Evolutionary conservation across 1,284 basidiomycete genomes (phyloP).

Genomic region (Chalciporus sp.): DNA sequence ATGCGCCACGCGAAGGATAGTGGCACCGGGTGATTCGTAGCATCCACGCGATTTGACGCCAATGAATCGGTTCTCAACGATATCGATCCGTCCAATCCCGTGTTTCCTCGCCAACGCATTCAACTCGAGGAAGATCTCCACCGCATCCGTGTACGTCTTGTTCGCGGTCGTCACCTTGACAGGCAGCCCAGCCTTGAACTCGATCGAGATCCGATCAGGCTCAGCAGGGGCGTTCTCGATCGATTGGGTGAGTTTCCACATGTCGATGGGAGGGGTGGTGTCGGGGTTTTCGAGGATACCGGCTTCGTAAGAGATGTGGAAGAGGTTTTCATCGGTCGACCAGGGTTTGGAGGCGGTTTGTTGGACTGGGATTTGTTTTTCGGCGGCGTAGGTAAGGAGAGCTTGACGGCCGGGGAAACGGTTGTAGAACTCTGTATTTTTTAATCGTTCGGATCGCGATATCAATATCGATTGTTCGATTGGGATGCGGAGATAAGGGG

Average conservation of each 20-base stretch:
- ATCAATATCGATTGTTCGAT: not conserved
- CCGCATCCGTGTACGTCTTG: constrained; percentile 83
- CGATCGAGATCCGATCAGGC: constrained; percentile 83
- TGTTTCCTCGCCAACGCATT: constrained; percentile 94
- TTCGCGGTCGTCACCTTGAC: constrained; percentile 70
- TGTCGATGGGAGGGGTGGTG: constrained; percentile 94
- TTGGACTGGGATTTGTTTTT: constrained; percentile 90
- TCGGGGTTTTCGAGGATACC: constrained; percentile 98
- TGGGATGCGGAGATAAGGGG: not conserved
- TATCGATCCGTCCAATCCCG: constrained; percentile 96
- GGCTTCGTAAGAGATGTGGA: constrained; percentile 99
- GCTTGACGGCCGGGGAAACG: constrained; percentile 95
- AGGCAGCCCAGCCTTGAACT: constrained; percentile 87
- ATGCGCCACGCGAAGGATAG: constrained; percentile 94
- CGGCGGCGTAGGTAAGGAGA: constrained; percentile 87
- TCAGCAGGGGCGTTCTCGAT: constrained; percentile 82
- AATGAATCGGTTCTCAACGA: constrained; percentile 99
- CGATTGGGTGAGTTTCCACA: constrained; percentile 97
- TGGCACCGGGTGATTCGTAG: constrained; percentile 97
- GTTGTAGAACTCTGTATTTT: constrained; percentile 95
- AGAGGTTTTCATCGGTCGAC: constrained; percentile 99
- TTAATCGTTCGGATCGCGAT: not conserved
- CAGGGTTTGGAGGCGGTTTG: constrained; percentile 98
- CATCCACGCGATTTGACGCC: constrained; percentile 98
- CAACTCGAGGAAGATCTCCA: constrained; percentile 92